phyloP scores from a whole-genome alignment of 768 basidiomycete species.

The Leccinum longicurvipes region DNA sequence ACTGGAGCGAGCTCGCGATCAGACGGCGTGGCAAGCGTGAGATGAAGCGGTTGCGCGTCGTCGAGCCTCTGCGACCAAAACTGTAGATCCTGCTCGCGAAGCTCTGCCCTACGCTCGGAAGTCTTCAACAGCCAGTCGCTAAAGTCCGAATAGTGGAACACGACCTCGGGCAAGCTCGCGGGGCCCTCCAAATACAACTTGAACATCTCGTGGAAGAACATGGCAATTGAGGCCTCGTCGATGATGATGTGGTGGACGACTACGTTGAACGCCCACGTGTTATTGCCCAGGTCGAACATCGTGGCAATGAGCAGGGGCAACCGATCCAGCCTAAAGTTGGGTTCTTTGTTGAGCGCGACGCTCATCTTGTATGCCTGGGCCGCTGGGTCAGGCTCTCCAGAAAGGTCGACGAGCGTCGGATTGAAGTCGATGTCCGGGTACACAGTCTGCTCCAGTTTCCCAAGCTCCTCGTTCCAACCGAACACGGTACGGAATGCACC shows the following conservation, averaged over 20 bases:
- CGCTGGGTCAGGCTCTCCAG: conserved; percentile 20
- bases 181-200: conserved; percentile 27
- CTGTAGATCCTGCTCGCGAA: conserved; percentile 24
- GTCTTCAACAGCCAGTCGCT: conserved; percentile 27
- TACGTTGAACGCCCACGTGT: conserved; percentile 27
- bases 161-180: conserved; percentile 21
- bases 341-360: conserved; percentile 20
- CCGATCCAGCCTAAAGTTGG: conserved; percentile 26
- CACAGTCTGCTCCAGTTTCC: conserved; percentile 30
- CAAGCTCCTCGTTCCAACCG: conserved; percentile 29
- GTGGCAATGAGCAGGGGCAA: conserved; percentile 24
- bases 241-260: conserved; percentile 32
- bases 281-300: conserved; percentile 23
- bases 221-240: conserved; percentile 27
- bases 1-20: conserved; percentile 25
- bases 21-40: conserved; percentile 26
- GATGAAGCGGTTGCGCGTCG: conserved; percentile 17
- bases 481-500: conserved; percentile 30
- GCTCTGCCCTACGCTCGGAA: conserved; percentile 22
- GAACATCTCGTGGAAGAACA: conserved; percentile 32
- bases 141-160: conserved; percentile 20
- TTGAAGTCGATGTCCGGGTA: conserved; percentile 27
- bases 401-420: conserved; percentile 25
- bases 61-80: conserved; percentile 24
- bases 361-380: conserved; percentile 32